Evolutionary conservation across 2,329 filamentous ascomycete species (phyloP).

Genomic region (Penicillium sp.): DNA sequence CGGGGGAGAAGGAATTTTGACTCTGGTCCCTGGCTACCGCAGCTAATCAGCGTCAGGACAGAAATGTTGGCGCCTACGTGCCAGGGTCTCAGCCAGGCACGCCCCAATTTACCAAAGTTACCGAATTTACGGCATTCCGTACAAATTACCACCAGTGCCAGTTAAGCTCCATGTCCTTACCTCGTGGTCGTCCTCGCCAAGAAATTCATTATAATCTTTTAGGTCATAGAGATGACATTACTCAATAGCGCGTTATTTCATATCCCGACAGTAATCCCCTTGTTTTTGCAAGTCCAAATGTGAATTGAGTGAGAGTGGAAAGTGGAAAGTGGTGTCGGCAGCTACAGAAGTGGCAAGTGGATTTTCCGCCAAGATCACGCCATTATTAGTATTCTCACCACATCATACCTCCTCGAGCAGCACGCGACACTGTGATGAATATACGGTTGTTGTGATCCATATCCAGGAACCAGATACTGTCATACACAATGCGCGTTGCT

Average conservation of each 20-base stretch:
- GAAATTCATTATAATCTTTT: neutral
- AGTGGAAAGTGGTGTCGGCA: neutral
- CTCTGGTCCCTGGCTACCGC: neutral
- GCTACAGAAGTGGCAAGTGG: neutral
- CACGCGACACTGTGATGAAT: neutral
- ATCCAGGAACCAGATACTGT: neutral
- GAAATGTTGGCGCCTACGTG: neutral
- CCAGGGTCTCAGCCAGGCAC: neutral
- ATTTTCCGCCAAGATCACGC: slow-evolving; percentile 9
- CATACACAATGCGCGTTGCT: slow-evolving; percentile 17
- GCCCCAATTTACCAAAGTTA: neutral
- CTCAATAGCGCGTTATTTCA: neutral
- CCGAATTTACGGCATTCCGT: no score
- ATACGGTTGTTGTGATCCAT: slow-evolving; percentile 4
- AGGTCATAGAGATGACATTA: no score
- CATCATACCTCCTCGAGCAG: neutral
- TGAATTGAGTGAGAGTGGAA: neutral
- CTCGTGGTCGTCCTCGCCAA: neutral
- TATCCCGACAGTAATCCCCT: neutral
- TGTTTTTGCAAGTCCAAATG: neutral
- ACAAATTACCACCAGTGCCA: no score
- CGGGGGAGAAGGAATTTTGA: neutral
- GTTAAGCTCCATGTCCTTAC: neutral
- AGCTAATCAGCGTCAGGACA: neutral
- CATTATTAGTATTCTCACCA: slow-evolving; percentile 13